Conservation (phyloP, 106 monocot genomes). For the Dendrobium catenatum region DNA sequence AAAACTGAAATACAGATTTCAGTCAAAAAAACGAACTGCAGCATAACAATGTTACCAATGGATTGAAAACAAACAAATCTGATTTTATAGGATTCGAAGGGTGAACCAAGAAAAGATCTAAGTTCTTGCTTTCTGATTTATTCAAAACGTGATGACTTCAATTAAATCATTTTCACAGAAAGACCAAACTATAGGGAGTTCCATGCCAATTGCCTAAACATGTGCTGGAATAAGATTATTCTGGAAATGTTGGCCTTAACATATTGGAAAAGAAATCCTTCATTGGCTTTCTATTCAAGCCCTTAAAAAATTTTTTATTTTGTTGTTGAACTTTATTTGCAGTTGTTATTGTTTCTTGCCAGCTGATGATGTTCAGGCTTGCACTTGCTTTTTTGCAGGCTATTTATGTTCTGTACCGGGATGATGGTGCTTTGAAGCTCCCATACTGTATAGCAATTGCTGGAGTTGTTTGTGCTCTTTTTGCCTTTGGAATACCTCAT, state of each 20-base stretch:
- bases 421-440: slow-evolving; percentile 79
- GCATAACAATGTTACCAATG: too few species aligned
- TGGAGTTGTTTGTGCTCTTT: slow-evolving; percentile 87
- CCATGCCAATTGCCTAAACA: neutral
- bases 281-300: neutral
- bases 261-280: neutral
- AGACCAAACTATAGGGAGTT: too few species aligned
- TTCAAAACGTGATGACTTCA: too few species aligned
- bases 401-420: slow-evolving; percentile 67
- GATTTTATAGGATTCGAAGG: too few species aligned
- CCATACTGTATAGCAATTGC: slow-evolving; percentile 87
- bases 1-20: too few species aligned
- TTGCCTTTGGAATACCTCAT: slow-evolving; percentile 94
- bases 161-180: too few species aligned
- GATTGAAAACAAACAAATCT: too few species aligned
- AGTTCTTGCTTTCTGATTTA: too few species aligned
- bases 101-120: too few species aligned
- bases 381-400: slow-evolving; percentile 40
- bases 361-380: neutral
- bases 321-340: neutral
- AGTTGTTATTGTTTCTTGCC: neutral
- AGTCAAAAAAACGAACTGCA: too few species aligned
- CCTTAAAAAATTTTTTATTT: neutral
- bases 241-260: neutral
- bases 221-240: neutral